Percentiles rank a stretch among this genome's conserved stretches.
phyloP scores from a whole-genome alignment of 2,329 filamentous ascomycete genomes.

The Orbilia blumenaviensis region DNA sequence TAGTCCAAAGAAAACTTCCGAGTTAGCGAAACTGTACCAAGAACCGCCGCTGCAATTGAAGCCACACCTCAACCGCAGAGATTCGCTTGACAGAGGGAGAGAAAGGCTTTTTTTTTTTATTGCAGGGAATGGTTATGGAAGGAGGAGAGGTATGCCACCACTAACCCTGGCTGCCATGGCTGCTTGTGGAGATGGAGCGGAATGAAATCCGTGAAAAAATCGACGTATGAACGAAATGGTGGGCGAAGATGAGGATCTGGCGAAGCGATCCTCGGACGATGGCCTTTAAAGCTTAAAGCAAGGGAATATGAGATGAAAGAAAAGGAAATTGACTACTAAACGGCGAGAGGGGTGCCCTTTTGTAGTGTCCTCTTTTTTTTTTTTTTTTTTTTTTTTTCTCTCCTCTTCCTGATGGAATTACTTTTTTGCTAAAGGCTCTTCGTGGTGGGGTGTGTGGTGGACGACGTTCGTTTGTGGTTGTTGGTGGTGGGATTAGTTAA shows the following conservation, averaged over 20 bases:
- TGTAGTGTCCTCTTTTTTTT: background rate
- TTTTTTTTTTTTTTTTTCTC: background rate
- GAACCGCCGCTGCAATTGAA: background rate
- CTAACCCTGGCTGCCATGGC: conserved; percentile 41
- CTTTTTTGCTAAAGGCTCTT: conserved; percentile 3
- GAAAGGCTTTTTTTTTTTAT: background rate
- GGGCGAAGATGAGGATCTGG: conserved; percentile 19
- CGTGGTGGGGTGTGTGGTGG: background rate
- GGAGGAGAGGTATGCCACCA: background rate
- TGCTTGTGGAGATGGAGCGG: conserved; percentile 23
- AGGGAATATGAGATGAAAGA: background rate
- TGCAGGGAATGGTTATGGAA: background rate
- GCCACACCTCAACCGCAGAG: background rate
- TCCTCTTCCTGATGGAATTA: background rate
- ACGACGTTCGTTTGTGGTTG: too few species aligned
- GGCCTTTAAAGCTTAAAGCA: background rate
- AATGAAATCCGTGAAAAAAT: conserved; percentile 34
- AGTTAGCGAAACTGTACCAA: background rate
- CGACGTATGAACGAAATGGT: conserved; percentile 51
- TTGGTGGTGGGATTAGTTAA: background rate
- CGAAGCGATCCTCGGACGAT: background rate
- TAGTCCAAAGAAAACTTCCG: background rate
- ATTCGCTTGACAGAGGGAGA: too few species aligned
- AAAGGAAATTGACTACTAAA: background rate
- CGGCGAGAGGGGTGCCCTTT: conserved; percentile 7